These are phyloP conservation scores for Fusarium begoniae DNA, from an alignment of 2,329 filamentous ascomycete species.

Conservation along the genomic window DNA sequence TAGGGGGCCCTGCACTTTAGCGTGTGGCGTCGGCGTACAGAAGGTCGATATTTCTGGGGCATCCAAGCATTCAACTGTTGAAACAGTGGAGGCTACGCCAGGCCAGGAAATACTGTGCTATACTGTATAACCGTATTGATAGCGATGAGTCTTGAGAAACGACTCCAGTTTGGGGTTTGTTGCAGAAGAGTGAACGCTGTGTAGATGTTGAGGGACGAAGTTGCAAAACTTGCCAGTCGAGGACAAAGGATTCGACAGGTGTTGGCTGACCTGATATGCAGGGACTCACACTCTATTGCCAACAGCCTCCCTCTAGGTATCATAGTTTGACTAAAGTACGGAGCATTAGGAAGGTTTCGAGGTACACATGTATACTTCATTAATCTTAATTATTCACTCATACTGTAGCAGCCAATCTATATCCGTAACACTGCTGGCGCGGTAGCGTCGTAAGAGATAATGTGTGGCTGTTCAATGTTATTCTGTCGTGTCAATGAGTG, in stretches of 20 bases:
- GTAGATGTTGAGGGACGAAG: background rate
- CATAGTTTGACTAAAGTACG: background rate
- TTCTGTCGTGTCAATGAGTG: slow-evolving; percentile 5
- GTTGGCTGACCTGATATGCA: slow-evolving; percentile 9
- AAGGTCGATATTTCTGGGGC: slow-evolving; percentile 36
- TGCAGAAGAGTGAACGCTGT: background rate
- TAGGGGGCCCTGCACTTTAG: slow-evolving; percentile 22
- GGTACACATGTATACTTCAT: background rate
- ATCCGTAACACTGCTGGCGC: slow-evolving; percentile 22
- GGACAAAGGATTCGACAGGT: background rate
- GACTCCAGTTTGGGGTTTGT: background rate
- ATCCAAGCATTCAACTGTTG: slow-evolving; percentile 18
- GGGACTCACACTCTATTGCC: slow-evolving; percentile 1
- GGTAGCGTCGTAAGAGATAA: slow-evolving; percentile 23
- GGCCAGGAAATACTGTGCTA: slow-evolving; percentile 2
- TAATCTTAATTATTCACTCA: slow-evolving; percentile 4
- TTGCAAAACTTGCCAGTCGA: background rate
- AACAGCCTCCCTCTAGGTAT: background rate
- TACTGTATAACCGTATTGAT: background rate
- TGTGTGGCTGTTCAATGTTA: slow-evolving; percentile 10
- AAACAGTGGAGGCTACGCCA: slow-evolving; percentile 21
- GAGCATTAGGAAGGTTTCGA: background rate
- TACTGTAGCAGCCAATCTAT: slow-evolving; percentile 32
- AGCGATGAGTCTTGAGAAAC: background rate
- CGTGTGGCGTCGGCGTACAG: slow-evolving; percentile 35